These are phyloP conservation scores for Clathrospora elynae DNA, from an alignment of 2,329 filamentous ascomycete genomes.

Conservation along the genomic window DNA sequence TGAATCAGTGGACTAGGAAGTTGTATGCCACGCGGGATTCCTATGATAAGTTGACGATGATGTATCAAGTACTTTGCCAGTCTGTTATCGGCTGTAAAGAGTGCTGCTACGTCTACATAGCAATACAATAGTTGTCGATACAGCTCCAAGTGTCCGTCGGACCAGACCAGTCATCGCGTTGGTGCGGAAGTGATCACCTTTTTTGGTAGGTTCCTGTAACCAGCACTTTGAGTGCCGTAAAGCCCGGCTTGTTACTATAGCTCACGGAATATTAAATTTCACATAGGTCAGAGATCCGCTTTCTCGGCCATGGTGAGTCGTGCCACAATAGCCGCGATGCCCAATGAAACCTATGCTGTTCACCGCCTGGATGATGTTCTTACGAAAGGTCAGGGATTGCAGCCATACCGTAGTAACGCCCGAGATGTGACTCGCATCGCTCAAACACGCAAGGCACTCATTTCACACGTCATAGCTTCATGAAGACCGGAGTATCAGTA, in stretches of 20 bases:
- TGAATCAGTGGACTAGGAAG: conserved; percentile 23
- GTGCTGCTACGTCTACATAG: conserved; percentile 1
- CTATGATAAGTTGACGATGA: conserved; percentile 31
- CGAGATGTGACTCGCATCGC: conserved; percentile 35
- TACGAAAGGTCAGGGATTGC: conserved; percentile 27
- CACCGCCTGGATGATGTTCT: conserved; percentile 37
- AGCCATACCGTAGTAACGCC: conserved; percentile 31
- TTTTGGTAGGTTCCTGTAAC: conserved; percentile 3
- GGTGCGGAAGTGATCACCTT: neutral
- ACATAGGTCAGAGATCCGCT: conserved; percentile 2
- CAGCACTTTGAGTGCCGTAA: conserved; percentile 7
- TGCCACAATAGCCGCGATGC: conserved; percentile 16
- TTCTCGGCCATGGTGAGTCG: conserved; percentile 18
- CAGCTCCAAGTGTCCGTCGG: too few relatives aligned
- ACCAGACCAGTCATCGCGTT: too few relatives aligned
- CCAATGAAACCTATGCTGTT: conserved; percentile 31
- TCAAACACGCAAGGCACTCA: conserved; percentile 23
- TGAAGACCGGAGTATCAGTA: conserved; percentile 14
- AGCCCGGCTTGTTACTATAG: conserved; percentile 10
- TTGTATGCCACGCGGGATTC: conserved; percentile 23
- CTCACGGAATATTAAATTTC: too few relatives aligned
- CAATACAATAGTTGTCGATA: conserved; percentile 3
- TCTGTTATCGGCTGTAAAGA: conserved; percentile 12
- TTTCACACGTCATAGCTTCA: conserved; percentile 32
- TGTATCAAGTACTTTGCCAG: conserved; percentile 2